Evolutionary conservation across 2,329 filamentous ascomycete genomes (phyloP), one percentile per base, ranked within the genome.

Genomic region (Teratosphaeria viscida): DNA sequence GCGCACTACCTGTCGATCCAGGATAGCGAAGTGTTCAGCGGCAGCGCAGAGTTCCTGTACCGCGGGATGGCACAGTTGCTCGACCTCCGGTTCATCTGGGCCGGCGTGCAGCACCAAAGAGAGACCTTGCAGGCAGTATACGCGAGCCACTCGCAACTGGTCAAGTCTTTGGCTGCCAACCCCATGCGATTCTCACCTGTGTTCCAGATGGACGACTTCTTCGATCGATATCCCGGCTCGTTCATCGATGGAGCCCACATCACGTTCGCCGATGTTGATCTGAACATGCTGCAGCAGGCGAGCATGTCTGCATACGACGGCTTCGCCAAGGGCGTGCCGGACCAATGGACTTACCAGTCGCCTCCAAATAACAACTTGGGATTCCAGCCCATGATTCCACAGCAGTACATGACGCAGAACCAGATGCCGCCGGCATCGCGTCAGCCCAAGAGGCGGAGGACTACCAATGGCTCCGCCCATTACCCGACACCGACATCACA

Each of bases 131-230:
- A 92, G 72, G 82, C 80, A 8, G 87, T 95, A 11, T 92, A 88
- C 70, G 82, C 82, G 29, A 88, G 86, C n/a, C 90, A 95, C 68
- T 80, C 83, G 0, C 88, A 92, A 71, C 79, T 95, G n/a, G 85
- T 92, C 57, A 88, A 89, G 69, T 85, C 83, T 3, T 73, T 90
- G 23, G 81, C 83, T 1, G 85, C 80, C 58, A 89, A 83, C 63
- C 81, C 85, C 0, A 86, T 89, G 80, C 78, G 88, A 10, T 90
- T 90, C 65, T 86, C 86, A 0, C 86, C 89, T 0, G 87, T 89
- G 1, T 92, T 94, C 68, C 89, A 94, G 62, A 81, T 92, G 14
- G 90, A 94, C 64, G 89, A 94, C 69, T 95, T 95, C 73, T 92
- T 94, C 66, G 89, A 94, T 66, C 81, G 90, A 32, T 95, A 95